Conservation (phyloP, 1,284 basidiomycete species). For the Trichosporon sp. region DNA sequence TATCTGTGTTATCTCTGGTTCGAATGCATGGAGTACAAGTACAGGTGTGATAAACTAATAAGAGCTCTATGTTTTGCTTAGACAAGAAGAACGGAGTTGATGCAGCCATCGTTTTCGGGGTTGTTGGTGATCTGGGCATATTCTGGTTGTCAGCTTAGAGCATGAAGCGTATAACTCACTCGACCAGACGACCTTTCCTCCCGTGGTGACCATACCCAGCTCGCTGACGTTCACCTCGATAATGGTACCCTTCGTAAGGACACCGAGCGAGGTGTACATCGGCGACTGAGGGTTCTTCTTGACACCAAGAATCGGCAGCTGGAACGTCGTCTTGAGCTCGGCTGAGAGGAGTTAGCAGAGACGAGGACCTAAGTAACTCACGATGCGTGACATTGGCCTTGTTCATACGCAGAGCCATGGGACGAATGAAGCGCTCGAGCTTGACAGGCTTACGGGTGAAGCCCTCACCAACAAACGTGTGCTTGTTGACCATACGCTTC, state of each 20-base stretch:
- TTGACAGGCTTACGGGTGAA: slow-evolving; percentile 99
- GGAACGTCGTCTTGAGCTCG: slow-evolving; percentile 97
- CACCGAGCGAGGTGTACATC: slow-evolving; percentile 84
- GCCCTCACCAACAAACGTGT: slow-evolving; percentile 95
- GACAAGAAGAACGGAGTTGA: slow-evolving; percentile 75
- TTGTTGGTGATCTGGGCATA: slow-evolving; percentile 97
- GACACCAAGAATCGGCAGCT: slow-evolving; percentile 93
- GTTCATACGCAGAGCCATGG: slow-evolving; percentile 95
- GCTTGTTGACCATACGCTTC: slow-evolving; percentile 99
- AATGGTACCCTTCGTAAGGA: slow-evolving; percentile 97
- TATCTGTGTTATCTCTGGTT: background rate
- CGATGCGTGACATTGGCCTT: slow-evolving; percentile 99
- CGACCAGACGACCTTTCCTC: slow-evolving; percentile 79
- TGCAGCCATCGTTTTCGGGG: slow-evolving; percentile 93
- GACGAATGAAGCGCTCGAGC: slow-evolving; percentile 96
- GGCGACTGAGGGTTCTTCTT: slow-evolving; percentile 99
- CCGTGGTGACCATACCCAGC: slow-evolving; percentile 96
- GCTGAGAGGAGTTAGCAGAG: slow-evolving; percentile 54
- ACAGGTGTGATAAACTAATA: background rate
- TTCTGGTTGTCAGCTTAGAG: slow-evolving; percentile 69
- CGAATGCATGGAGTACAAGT: slow-evolving; percentile 3
- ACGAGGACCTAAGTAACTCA: slow-evolving; percentile 52
- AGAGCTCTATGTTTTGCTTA: slow-evolving; percentile 18
- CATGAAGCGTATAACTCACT: slow-evolving; percentile 39
- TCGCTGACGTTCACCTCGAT: slow-evolving; percentile 98